phyloP scores from a whole-genome alignment of 108 stramenopile genomes.

The Skeletonema menzelii region DNA sequence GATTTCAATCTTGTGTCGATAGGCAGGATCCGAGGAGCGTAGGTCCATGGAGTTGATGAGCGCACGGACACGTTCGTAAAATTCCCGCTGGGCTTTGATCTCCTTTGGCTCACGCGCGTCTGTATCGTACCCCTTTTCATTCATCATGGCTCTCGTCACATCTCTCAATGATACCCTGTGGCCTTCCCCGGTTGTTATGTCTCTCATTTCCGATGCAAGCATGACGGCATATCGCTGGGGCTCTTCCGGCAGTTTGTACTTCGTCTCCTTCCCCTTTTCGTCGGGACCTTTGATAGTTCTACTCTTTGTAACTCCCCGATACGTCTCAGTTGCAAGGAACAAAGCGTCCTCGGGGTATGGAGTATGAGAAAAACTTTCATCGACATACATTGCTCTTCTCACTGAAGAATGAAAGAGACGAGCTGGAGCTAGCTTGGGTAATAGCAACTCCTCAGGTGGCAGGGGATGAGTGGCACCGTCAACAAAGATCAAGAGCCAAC shows the following conservation, averaged over 20 bases:
- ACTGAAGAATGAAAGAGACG: slow-evolving; percentile 59
- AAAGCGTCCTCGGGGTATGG: slow-evolving; percentile 64
- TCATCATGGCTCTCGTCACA: slow-evolving; percentile 63
- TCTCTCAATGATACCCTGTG: slow-evolving; percentile 51
- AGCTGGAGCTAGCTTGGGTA: slow-evolving; percentile 75
- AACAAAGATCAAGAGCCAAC: slow-evolving; percentile 39
- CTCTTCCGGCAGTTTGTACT: slow-evolving; percentile 65
- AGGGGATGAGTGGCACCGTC: slow-evolving; percentile 35
- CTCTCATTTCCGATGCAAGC: slow-evolving; percentile 43
- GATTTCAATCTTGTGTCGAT: slow-evolving; percentile 53
- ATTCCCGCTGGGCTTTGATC: slow-evolving; percentile 61
- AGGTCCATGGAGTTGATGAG: slow-evolving; percentile 63
- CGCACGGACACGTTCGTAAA: slow-evolving; percentile 61
- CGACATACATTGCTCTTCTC: slow-evolving; percentile 65
- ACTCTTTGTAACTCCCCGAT: slow-evolving; percentile 29
- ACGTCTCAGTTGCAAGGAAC: slow-evolving; percentile 64
- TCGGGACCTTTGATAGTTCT: slow-evolving; percentile 36
- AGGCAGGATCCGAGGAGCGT: slow-evolving; percentile 53
- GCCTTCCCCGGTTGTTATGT: slow-evolving; percentile 16
- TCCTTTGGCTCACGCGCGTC: slow-evolving; percentile 35
- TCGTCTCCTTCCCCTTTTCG: slow-evolving; percentile 51
- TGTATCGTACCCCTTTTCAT: slow-evolving; percentile 53
- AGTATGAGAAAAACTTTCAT: slow-evolving; percentile 61
- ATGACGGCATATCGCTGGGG: slow-evolving; percentile 67
- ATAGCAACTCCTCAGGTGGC: slow-evolving; percentile 36